Base-by-base conservation (phyloP, 1,284 basidiomycete genomes). In the Sanguinoderma infundibulare region DNA sequence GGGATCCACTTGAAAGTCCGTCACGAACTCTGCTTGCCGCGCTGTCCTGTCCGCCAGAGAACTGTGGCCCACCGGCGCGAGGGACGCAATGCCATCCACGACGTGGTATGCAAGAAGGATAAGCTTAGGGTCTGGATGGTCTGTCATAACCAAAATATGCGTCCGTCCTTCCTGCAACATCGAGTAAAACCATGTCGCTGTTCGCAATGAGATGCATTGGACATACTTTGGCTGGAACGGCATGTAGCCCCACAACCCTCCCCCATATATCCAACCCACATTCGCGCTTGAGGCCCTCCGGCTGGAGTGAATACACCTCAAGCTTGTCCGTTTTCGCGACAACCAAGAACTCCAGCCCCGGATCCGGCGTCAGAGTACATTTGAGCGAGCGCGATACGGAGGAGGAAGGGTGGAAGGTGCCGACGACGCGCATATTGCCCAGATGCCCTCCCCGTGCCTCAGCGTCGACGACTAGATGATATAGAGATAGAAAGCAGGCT, bases 61-160 rank as follows among this genome's bases (percentile, higher is more conserved):
- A 9, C 86, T 68, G 47, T 78, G 72, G 54, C 81, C 81, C 24
- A 74, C 79, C 9, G 74, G 70, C 2, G 67, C 71, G 15, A 91
- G 73, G 20, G 73, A 69, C 10, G 74, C 73, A 22, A 67, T 66
- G 0, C 77, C 79, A 14, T 69, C 71, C 26, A 75, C 70, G 53
- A 79, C 72, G 7, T 73, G 68, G 67, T 86, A 89, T 8, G 77
- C 71, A 26, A 92, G 75, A 63, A 91, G 78, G 32, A 92, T 72
- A 8, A 91, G 77, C 64, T 86, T 84, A 5, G 90, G 88, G 38
- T 90, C 84, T 2, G 91, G 91, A 67, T 91, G 89, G 63, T 89
- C 89, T 0, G 88, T 82, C 69, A 91, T 78, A 22, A 90, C 79
- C 20, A 91, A 72, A 15, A 92, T 67, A 66, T 83, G 85, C 12